Percentiles rank a stretch among this genome's conserved stretches.
Evolutionary conservation across 1,284 basidiomycete genomes (phyloP).

Genomic region (Apiotrichum porosum): DNA sequence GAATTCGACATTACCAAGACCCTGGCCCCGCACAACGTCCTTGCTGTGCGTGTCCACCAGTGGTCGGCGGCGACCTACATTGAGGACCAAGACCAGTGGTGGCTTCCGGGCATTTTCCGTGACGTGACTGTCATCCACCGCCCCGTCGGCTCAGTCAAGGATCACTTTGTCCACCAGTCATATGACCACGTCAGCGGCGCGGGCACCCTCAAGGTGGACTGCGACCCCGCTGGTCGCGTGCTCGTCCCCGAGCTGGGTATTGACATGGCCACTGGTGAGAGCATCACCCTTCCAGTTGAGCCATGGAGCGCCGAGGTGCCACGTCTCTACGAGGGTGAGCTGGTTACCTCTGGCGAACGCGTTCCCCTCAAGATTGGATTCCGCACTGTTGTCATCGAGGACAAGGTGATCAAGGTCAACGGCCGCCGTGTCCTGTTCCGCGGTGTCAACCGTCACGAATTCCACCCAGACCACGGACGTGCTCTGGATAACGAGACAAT

Average conservation of each 20-base stretch:
- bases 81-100: conserved; percentile 31
- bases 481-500: conserved; percentile 16
- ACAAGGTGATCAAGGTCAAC: conserved; percentile 23
- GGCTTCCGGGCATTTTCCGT: conserved; percentile 27
- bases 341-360: conserved; percentile 14
- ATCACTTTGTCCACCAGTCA: conserved; percentile 20
- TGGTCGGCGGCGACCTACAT: conserved; percentile 20
- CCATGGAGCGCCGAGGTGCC: conserved; percentile 27
- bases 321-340: conserved; percentile 8
- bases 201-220: conserved; percentile 22
- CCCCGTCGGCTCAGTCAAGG: conserved; percentile 9
- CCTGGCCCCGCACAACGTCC: conserved; percentile 3
- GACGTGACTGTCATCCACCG: conserved; percentile 23
- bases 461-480: conserved; percentile 20
- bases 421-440: conserved; percentile 20
- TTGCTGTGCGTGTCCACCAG: conserved; percentile 22
- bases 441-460: conserved; percentile 30
- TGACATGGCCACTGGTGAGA: conserved; percentile 12
- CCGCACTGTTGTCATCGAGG: conserved; percentile 19
- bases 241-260: conserved; percentile 20
- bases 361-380: conserved; percentile 25
- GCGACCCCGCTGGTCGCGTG: conserved; percentile 8
- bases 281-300: conserved; percentile 1
- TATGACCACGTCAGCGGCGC: conserved; percentile 15
- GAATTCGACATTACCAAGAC: conserved; percentile 14